Evolutionary conservation across 1,284 basidiomycete species (phyloP).

Genomic region (Puccinia triticina): DNA sequence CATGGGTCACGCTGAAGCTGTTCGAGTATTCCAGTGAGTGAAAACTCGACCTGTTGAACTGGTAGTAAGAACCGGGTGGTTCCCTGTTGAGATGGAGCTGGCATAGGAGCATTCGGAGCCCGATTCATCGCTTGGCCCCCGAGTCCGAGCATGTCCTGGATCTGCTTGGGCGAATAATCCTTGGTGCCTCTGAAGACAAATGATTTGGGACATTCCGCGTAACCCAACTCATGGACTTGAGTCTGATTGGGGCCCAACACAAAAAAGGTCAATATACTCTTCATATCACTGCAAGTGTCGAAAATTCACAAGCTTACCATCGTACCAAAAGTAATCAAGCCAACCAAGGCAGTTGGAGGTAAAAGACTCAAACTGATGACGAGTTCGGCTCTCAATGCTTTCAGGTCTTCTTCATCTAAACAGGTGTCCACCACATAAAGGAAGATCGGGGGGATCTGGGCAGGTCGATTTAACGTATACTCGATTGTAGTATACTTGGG

Average conservation of each 20-base stretch:
- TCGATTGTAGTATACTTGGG: constrained; percentile 99
- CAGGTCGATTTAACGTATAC: constrained; percentile 90
- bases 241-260: constrained; percentile 65
- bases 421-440: constrained; percentile 97
- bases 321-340: constrained; percentile 92
- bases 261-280: constrained; percentile 12
- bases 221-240: constrained; percentile 98
- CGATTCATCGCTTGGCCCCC: constrained; percentile 64
- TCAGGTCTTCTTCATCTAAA: constrained; percentile 85
- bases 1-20: constrained; percentile 88
- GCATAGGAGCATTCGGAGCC: constrained; percentile 70
- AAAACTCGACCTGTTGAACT: constrained; percentile 91
- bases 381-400: constrained; percentile 87
- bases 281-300: background rate
- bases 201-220: constrained; percentile 92
- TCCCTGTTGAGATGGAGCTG: constrained; percentile 68
- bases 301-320: constrained; percentile 70
- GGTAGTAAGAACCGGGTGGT: constrained; percentile 93
- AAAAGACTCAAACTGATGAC: constrained; percentile 90
- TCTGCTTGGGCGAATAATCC: constrained; percentile 94
- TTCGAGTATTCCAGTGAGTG: constrained; percentile 91
- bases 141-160: constrained; percentile 97
- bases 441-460: constrained; percentile 91
- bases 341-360: constrained; percentile 90
- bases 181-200: constrained; percentile 99